phyloP scores from a whole-genome alignment of 208 protist species.

The Wallacemonas collosoma region DNA sequence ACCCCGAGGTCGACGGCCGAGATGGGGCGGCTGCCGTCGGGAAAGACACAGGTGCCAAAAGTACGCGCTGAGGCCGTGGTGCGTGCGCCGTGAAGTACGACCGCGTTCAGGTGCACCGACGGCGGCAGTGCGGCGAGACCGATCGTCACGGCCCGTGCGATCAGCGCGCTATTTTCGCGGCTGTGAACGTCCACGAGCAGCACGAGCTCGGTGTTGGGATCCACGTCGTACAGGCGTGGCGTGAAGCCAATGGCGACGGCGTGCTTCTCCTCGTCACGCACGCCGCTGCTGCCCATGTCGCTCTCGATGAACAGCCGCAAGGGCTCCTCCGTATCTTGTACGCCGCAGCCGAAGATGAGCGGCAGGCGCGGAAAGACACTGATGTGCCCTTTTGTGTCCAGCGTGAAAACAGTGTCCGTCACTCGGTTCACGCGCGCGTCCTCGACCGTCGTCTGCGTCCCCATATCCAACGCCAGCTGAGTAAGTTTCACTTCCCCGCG shows the following conservation, averaged over 20 bases:
- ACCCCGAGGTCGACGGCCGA: conserved; percentile 20
- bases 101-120: conserved; percentile 51
- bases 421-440: conserved; percentile 29
- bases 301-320: conserved; percentile 50
- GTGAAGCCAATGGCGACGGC: conserved; percentile 56
- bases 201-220: conserved; percentile 67
- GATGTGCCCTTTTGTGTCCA: conserved; percentile 22
- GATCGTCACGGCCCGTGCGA: conserved; percentile 34
- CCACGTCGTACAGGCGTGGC: conserved; percentile 34
- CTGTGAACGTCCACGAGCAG: conserved; percentile 69
- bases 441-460: conserved; percentile 7
- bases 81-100: conserved; percentile 36
- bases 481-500: conserved; percentile 43
- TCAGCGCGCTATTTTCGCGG: conserved; percentile 19
- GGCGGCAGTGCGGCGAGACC: conserved; percentile 38
- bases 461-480: conserved; percentile 20
- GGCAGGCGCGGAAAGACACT: conserved; percentile 23
- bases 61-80: conserved; percentile 3
- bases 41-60: conserved; percentile 25
- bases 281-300: conserved; percentile 17
- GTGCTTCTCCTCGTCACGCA: conserved; percentile 19
- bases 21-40: conserved; percentile 27
- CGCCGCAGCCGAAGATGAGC: conserved; percentile 33
- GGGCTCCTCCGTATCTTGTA: conserved; percentile 58
- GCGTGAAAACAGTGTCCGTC: conserved; percentile 46